phyloP scores from a whole-genome alignment of 202 grass and related monocot genomes.

The Bolboschoenoplectus hybrid region DNA sequence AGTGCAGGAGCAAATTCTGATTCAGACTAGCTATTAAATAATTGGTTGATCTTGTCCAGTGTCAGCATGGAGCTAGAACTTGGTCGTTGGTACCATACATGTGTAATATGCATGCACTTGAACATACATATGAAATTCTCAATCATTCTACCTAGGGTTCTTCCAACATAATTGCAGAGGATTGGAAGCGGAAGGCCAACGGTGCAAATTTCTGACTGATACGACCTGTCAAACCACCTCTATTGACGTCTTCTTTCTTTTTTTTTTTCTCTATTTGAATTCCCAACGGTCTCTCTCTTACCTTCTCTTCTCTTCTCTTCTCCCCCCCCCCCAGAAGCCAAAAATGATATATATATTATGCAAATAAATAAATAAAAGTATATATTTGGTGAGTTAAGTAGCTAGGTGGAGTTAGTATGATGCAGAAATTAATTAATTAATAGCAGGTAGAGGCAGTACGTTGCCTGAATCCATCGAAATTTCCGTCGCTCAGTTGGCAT shows the following conservation, averaged over 20 bases:
- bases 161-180: neutral
- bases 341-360: no score
- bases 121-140: no score
- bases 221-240: constrained; percentile 4
- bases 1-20: neutral
- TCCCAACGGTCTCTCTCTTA: neutral
- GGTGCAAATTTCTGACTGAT: constrained; percentile 14
- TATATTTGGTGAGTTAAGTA: no score
- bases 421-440: no score
- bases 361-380: no score
- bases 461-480: no score
- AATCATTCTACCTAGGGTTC: neutral
- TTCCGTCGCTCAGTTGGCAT: no score
- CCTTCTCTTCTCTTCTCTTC: no score
- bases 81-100: neutral
- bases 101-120: no score
- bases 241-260: neutral
- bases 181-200: constrained; percentile 1
- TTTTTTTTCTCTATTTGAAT: neutral
- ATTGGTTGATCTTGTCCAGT: neutral
- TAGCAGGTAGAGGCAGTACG: no score
- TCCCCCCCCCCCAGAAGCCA: neutral
- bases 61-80: neutral
- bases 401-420: no score
- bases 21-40: neutral